Percentiles rank a stretch among this genome's conserved stretches.
Evolutionary conservation across 2,329 filamentous ascomycete genomes (phyloP).

Genomic region (Fusarium sp.): DNA sequence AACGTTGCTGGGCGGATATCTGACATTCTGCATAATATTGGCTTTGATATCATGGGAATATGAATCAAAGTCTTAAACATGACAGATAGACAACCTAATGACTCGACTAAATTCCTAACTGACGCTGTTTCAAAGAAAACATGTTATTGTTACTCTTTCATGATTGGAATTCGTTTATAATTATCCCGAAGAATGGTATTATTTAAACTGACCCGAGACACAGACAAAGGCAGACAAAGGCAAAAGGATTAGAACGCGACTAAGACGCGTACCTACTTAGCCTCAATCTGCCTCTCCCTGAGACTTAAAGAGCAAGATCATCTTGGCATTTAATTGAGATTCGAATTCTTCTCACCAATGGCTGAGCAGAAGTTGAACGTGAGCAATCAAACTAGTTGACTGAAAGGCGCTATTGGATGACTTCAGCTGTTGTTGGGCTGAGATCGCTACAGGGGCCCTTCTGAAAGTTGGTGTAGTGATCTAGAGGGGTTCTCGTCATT

Average conservation of each 20-base stretch:
- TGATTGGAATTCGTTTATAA: neutral
- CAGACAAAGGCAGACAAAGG: neutral
- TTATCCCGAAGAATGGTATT: conserved; percentile 1
- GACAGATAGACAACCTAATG: neutral
- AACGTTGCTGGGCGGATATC: conserved; percentile 13
- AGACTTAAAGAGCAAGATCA: neutral
- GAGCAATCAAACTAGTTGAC: conserved; percentile 6
- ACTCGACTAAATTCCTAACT: neutral
- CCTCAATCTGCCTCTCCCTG: conserved; percentile 1
- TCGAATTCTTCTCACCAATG: conserved; percentile 19
- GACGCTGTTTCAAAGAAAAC: neutral
- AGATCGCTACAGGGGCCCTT: neutral
- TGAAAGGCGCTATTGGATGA: neutral
- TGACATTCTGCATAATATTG: neutral
- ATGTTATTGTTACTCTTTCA: neutral
- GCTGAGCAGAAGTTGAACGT: conserved; percentile 3
- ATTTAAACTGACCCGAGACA: neutral
- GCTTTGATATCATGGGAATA: neutral
- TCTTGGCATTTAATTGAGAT: conserved; percentile 1
- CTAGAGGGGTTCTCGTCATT: neutral
- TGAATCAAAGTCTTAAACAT: neutral
- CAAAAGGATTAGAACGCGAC: conserved; percentile 7
- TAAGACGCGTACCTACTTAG: conserved; percentile 4
- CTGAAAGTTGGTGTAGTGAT: neutral
- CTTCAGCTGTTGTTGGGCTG: neutral